Evolutionary conservation across 2,329 filamentous ascomycete species (phyloP).

Genomic region (Fusarium papillatum): DNA sequence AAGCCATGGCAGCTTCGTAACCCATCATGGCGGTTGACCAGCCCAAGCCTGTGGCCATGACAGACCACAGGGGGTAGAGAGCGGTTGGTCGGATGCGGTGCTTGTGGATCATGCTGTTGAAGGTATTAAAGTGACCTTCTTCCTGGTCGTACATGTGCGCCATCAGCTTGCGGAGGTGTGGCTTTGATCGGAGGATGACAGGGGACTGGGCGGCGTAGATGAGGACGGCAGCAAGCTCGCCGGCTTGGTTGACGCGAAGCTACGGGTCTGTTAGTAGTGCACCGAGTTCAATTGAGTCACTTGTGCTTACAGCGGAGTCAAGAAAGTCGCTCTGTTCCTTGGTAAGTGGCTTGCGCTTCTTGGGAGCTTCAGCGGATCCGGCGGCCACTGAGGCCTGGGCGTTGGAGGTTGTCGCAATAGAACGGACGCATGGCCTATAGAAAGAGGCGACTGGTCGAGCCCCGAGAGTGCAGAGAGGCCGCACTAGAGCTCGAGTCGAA

Average conservation of each 20-base stretch:
- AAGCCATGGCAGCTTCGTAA: conserved; percentile 96
- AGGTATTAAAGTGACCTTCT: conserved; percentile 86
- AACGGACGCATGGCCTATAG: conserved; percentile 31
- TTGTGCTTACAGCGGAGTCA: conserved; percentile 73
- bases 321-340: conserved; percentile 81
- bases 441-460: conserved; percentile 25
- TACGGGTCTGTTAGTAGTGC: conserved; percentile 47
- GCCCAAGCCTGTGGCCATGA: conserved; percentile 84
- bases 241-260: conserved; percentile 97
- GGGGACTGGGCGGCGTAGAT: conserved; percentile 95
- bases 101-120: conserved; percentile 85
- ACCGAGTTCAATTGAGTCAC: background rate
- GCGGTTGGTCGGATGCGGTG: conserved; percentile 94
- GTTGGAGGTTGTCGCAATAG: conserved; percentile 39
- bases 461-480: conserved; percentile 31
- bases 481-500: conserved; percentile 30
- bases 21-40: conserved; percentile 93
- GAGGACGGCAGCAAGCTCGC: conserved; percentile 94
- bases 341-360: conserved; percentile 72
- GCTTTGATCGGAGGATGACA: conserved; percentile 82
- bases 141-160: conserved; percentile 99
- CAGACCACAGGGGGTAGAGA: conserved; percentile 91
- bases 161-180: conserved; percentile 92
- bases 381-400: conserved; percentile 33
- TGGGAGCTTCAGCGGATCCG: conserved; percentile 43